Evolutionary conservation across 495 filamentous ascomycete species (phyloP).

Genomic region (Penicillium lagena): DNA sequence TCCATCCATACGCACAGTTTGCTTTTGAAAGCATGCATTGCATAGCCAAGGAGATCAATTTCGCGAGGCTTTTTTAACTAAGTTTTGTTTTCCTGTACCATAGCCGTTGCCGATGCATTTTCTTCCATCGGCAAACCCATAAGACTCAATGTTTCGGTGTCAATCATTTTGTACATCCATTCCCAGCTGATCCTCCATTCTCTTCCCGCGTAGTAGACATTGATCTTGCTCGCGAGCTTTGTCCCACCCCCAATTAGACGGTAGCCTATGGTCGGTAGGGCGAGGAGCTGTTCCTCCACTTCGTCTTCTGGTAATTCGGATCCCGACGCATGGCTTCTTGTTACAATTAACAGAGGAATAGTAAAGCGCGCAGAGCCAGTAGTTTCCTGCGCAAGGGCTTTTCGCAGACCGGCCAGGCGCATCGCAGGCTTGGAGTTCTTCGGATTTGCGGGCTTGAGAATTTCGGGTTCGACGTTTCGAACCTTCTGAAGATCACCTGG

Average conservation of each 20-base stretch:
- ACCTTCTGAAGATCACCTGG: slow-evolving; percentile 34
- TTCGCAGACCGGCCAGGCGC: neutral
- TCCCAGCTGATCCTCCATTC: slow-evolving; percentile 27
- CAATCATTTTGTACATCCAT: slow-evolving; percentile 42
- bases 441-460: neutral
- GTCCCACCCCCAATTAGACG: slow-evolving; percentile 5
- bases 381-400: slow-evolving; percentile 13
- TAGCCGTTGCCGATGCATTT: slow-evolving; percentile 14
- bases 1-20: slow-evolving; percentile 9
- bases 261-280: slow-evolving; percentile 25
- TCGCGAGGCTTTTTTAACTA: slow-evolving; percentile 14
- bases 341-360: slow-evolving; percentile 26
- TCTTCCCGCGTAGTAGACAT: slow-evolving; percentile 6
- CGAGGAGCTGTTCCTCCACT: slow-evolving; percentile 14
- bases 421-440: neutral
- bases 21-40: slow-evolving; percentile 8
- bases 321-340: neutral
- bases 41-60: slow-evolving; percentile 22
- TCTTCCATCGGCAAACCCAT: slow-evolving; percentile 24
- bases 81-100: slow-evolving; percentile 17
- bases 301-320: neutral
- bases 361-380: slow-evolving; percentile 30
- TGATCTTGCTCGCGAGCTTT: slow-evolving; percentile 1
- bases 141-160: slow-evolving; percentile 25
- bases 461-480: neutral